Conservation (phyloP, 2,329 filamentous ascomycete genomes). For the Botrytis elliptica region DNA sequence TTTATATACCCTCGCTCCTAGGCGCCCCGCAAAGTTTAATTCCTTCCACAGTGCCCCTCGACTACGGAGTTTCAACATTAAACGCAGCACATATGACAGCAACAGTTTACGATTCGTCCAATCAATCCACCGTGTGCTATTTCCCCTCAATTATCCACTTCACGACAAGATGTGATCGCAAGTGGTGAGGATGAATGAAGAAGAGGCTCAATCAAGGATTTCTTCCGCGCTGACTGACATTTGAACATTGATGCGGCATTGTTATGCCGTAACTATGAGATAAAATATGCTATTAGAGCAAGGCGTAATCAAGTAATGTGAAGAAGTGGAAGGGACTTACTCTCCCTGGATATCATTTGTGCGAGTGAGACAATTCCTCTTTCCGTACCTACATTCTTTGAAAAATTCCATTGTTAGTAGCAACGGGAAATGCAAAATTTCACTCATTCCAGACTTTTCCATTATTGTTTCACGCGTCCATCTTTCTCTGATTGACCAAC, state of each 20-base stretch:
- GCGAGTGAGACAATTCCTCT: neutral
- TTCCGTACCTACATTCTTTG: neutral
- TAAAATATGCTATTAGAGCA: neutral
- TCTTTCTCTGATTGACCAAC: neutral
- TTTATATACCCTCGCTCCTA: neutral
- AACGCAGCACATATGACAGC: neutral
- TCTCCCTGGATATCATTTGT: neutral
- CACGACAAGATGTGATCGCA: neutral
- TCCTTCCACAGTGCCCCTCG: no score
- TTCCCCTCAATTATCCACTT: neutral
- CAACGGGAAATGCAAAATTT: neutral
- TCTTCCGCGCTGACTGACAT: neutral
- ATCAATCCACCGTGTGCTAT: neutral
- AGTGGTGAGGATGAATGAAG: neutral
- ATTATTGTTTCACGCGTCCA: neutral
- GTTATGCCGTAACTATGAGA: neutral
- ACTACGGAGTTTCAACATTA: neutral
- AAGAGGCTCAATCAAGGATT: neutral
- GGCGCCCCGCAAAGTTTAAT: slow-evolving; percentile 8
- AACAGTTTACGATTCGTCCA: neutral
- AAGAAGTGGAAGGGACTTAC: neutral
- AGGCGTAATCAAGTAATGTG: neutral
- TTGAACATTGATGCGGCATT: neutral
- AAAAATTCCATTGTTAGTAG: neutral
- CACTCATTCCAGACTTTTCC: neutral